These are phyloP conservation scores for Schizochytrium sp. DNA, from an alignment of 108 stramenopile species.

Conservation along the genomic window DNA sequence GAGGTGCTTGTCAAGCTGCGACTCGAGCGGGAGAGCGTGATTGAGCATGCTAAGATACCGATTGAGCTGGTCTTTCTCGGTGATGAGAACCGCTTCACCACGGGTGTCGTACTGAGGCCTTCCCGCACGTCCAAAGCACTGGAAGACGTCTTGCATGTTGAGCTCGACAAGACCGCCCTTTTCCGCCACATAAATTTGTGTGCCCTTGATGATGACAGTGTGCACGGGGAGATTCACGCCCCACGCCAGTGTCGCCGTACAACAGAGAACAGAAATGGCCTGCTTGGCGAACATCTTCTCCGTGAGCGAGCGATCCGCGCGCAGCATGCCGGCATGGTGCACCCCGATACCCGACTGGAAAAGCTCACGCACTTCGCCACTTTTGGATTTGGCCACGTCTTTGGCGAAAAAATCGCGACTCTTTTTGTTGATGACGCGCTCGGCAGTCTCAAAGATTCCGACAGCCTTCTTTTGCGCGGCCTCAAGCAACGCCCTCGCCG, in stretches of 20 bases:
- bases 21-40: slow-evolving; percentile 84
- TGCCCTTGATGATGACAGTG: slow-evolving; percentile 93
- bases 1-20: slow-evolving; percentile 78
- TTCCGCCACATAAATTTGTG: slow-evolving; percentile 96
- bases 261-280: slow-evolving; percentile 87
- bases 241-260: slow-evolving; percentile 96
- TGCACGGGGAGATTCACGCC: slow-evolving; percentile 91
- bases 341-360: slow-evolving; percentile 86
- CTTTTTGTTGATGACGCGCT: neutral
- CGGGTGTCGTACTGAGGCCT: slow-evolving; percentile 90
- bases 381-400: slow-evolving; percentile 67
- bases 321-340: slow-evolving; percentile 99
- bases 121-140: slow-evolving; percentile 96
- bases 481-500: slow-evolving; percentile 70
- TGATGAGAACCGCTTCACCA: slow-evolving; percentile 93
- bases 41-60: slow-evolving; percentile 87
- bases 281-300: slow-evolving; percentile 90
- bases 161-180: slow-evolving; percentile 88
- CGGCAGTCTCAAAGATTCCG: neutral
- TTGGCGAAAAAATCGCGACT: slow-evolving; percentile 13
- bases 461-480: slow-evolving; percentile 55
- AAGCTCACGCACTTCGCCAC: slow-evolving; percentile 69
- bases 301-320: slow-evolving; percentile 80
- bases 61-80: slow-evolving; percentile 72
- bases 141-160: slow-evolving; percentile 91